Percentiles rank a stretch among this genome's conserved stretches.
Conservation (phyloP, 2,329 filamentous ascomycete genomes). For the Nectriaceae sp. region DNA sequence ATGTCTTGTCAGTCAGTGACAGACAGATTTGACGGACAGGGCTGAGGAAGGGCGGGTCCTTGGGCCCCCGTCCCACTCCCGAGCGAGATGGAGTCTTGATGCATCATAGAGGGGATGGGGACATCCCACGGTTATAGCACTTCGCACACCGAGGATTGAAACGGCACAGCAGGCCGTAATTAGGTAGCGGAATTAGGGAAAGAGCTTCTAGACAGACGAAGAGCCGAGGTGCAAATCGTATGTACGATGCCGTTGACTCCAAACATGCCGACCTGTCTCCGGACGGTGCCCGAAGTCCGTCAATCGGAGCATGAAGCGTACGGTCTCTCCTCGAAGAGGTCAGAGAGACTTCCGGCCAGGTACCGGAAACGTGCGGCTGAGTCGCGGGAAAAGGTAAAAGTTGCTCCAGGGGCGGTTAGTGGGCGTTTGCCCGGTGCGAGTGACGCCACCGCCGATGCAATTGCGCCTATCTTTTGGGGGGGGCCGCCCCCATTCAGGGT, state of each 20-base stretch:
- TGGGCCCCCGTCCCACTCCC: neutral
- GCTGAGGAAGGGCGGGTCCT: neutral
- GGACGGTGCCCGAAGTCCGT: neutral
- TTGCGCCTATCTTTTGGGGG: conserved; percentile 3
- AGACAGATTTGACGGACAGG: too few relatives aligned
- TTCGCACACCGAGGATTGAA: neutral
- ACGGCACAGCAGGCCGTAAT: neutral
- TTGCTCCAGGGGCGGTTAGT: too few relatives aligned
- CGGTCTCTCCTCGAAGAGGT: neutral
- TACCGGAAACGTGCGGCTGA: neutral
- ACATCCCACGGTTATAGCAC: too few relatives aligned
- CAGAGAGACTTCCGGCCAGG: neutral
- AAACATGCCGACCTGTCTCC: neutral
- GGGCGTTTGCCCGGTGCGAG: too few relatives aligned
- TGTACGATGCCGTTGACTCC: too few relatives aligned
- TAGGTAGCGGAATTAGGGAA: neutral
- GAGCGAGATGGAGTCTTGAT: neutral
- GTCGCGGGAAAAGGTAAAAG: too few relatives aligned
- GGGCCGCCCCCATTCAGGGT: neutral
- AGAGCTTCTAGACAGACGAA: neutral
- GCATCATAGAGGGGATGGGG: neutral
- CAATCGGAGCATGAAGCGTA: neutral
- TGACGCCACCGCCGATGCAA: conserved; percentile 17
- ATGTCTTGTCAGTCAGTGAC: too few relatives aligned
- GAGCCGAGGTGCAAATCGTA: neutral